Evolutionary conservation across 257 asterid species (phyloP).

Genomic region (Solanum tacnaense): DNA sequence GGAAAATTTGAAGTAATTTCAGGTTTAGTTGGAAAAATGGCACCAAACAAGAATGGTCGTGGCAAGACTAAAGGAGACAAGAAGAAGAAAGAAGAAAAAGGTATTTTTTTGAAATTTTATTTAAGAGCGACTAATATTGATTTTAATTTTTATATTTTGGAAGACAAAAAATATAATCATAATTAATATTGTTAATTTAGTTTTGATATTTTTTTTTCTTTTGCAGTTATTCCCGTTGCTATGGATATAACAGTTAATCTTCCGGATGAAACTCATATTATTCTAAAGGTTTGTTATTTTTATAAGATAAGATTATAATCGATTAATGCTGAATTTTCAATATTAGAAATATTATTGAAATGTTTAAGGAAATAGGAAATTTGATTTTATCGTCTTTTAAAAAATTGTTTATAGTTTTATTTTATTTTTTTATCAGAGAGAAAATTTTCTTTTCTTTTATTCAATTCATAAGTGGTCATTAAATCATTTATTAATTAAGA

Average conservation of each 20-base stretch:
- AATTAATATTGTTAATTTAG: background rate
- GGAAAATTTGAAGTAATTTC: background rate
- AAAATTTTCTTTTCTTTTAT: too few relatives aligned
- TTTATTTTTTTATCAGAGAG: too few relatives aligned
- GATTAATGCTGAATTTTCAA: background rate
- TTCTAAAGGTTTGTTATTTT: constrained; percentile 53
- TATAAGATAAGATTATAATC: background rate
- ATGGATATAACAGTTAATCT: constrained; percentile 73
- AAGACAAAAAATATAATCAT: background rate
- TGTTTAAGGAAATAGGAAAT: background rate
- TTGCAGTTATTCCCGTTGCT: constrained; percentile 78
- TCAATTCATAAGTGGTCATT: background rate
- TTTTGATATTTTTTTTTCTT: background rate
- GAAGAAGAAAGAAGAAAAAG: constrained; percentile 93
- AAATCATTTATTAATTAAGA: background rate
- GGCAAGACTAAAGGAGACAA: constrained; percentile 80
- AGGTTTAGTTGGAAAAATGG: constrained; percentile 30
- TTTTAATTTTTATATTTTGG: background rate
- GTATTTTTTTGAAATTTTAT: constrained; percentile 7
- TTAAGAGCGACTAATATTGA: background rate
- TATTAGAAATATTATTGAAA: background rate
- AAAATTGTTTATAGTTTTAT: too few relatives aligned
- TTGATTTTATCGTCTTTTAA: background rate
- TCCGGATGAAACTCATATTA: constrained; percentile 61
- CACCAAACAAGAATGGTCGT: constrained; percentile 74